A percentile compares a stretch with the other conserved stretches of the same genome.
Evolutionary conservation across 768 basidiomycete genomes (phyloP).

Genomic region (Pisolithus tinctorius): DNA sequence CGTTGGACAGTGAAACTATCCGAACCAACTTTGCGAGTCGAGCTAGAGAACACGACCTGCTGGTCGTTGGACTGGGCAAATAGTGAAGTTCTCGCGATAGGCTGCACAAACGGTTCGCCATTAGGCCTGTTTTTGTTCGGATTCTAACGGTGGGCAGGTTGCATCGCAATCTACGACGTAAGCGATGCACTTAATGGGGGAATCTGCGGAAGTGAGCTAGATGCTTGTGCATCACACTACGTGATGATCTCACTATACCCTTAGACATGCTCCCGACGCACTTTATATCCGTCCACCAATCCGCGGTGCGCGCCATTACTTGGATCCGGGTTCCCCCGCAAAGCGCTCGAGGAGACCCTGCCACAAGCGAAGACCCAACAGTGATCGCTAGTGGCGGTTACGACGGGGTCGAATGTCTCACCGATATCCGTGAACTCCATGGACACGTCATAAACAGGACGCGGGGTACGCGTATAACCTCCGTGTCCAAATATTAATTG

Average conservation of each 20-base stretch:
- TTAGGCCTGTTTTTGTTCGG: background rate
- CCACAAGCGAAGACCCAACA: conserved; percentile 53
- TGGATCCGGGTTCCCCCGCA: conserved; percentile 69
- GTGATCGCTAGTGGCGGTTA: conserved; percentile 74
- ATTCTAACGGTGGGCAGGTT: conserved; percentile 30
- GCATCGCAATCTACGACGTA: conserved; percentile 53
- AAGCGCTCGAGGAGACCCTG: conserved; percentile 38
- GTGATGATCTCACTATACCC: background rate
- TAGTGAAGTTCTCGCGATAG: conserved; percentile 74
- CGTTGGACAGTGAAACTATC: conserved; percentile 43
- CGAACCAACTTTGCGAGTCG: conserved; percentile 64
- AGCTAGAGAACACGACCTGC: conserved; percentile 69
- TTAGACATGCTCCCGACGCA: conserved; percentile 56
- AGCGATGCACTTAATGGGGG: conserved; percentile 34
- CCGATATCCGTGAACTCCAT: conserved; percentile 67
- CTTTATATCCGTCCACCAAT: conserved; percentile 70
- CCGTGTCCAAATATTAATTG: background rate
- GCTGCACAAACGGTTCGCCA: conserved; percentile 69
- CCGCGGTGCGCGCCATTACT: conserved; percentile 65
- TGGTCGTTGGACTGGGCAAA: conserved; percentile 89
- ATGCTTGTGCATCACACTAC: background rate
- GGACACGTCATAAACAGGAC: conserved; percentile 71
- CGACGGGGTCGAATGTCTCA: conserved; percentile 70
- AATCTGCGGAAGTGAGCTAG: conserved; percentile 25
- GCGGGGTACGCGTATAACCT: conserved; percentile 43